Evolutionary conservation across 805 yeast genomes (phyloP), one percentile per base, ranked within the genome.

Genomic region (Starmerella bombicola): DNA sequence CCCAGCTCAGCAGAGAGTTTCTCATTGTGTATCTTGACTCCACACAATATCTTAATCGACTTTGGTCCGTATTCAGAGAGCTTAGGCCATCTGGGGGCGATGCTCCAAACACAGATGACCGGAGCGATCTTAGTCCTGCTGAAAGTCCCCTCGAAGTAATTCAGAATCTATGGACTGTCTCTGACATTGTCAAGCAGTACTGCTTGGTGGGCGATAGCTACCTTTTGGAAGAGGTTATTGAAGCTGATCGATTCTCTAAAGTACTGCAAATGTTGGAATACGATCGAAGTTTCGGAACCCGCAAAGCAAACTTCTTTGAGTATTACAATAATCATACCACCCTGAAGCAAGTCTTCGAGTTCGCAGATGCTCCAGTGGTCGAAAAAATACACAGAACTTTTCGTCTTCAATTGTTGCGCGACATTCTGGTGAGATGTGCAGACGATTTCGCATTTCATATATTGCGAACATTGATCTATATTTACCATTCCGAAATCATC

Each of bases 251-350:
- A 30, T 66, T 78, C 34, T 54, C 66, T 52, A 80, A 80, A 1
- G 62, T 83, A 3, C 70, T 78, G 10, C 94, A 95, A 1, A 79
- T 84, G 10, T 61, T 88, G 35, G 98, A 91, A 58, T 80, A 58
- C 58, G 96, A 91, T 57, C 80, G 91, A 0, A 93, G 82, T 42
- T 83, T 71, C 53, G 95, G 95, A 1, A 67, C 68, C 12, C 68
- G 69, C 48, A 85, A 83, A 58, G 83, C 95, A 3, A 79, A 82
- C 51, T 83, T 82, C 61, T 65, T 95, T 38, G 73, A 73, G 18
- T 79, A 72, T 54, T 57, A 84, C 24, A 54, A 56, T 3, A 69
- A 75, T 46, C 73, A 74, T 34, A 61, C 77, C 5, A 67, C 68
- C 30, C 79, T 81, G 61, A 79, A 78, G 56, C 78, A 79, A 49